Conservation (phyloP, 2,329 filamentous ascomycete genomes). For the Penicillium italicum region DNA sequence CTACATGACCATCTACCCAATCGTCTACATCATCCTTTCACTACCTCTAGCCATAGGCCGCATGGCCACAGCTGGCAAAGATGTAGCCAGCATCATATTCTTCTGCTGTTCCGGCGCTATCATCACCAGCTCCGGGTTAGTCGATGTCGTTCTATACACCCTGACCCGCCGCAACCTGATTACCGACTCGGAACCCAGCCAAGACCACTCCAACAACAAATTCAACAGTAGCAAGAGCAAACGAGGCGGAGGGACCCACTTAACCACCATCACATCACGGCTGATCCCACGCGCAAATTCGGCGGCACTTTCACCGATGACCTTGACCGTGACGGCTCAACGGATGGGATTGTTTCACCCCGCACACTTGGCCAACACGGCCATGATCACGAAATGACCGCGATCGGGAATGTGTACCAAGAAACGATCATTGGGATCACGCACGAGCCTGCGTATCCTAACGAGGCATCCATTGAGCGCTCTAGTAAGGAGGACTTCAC, state of each 20-base stretch:
- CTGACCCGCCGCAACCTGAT: constrained; percentile 56
- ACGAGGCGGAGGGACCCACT: constrained; percentile 30
- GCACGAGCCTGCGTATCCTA: constrained; percentile 33
- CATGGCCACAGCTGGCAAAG: constrained; percentile 40
- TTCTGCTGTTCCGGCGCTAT: constrained; percentile 54
- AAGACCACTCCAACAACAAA: constrained; percentile 35
- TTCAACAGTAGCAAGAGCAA: constrained; percentile 27
- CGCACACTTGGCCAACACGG: constrained; percentile 4
- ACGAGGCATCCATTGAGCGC: constrained; percentile 23
- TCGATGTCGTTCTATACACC: constrained; percentile 58
- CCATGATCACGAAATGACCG: constrained; percentile 26
- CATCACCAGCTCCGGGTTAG: constrained; percentile 57
- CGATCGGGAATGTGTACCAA: constrained; percentile 43
- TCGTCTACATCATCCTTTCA: constrained; percentile 59
- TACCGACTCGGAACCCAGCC: constrained; percentile 47
- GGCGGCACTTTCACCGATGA: constrained; percentile 25
- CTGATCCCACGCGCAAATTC: constrained; percentile 23
- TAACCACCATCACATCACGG: constrained; percentile 31
- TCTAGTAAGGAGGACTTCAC: constrained; percentile 29
- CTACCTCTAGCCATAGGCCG: constrained; percentile 57
- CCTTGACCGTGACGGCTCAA: constrained; percentile 43
- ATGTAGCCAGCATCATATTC: constrained; percentile 38
- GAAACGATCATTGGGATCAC: constrained; percentile 46
- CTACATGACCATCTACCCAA: constrained; percentile 48
- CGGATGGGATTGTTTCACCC: constrained; percentile 43